Conservation (phyloP, 2,329 filamentous ascomycete genomes). For the Zarea fungicola region DNA sequence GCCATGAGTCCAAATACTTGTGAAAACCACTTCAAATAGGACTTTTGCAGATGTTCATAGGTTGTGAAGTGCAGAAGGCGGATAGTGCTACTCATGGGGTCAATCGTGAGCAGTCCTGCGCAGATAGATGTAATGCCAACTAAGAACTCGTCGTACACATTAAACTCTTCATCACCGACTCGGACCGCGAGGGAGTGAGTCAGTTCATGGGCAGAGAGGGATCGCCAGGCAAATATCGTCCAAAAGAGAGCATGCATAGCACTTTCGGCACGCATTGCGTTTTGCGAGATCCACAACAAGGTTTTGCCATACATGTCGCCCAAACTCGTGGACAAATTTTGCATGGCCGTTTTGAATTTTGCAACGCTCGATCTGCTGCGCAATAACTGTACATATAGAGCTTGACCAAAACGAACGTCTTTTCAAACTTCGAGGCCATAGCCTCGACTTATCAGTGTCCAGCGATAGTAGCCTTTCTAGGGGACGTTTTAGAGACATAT, state of each 20-base stretch:
- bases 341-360: neutral
- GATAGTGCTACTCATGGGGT: neutral
- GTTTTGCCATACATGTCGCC: neutral
- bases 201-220: neutral
- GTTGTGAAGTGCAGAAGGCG: neutral
- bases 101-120: neutral
- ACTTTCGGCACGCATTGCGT: neutral
- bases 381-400: neutral
- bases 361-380: neutral
- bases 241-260: neutral
- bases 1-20: neutral
- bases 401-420: neutral
- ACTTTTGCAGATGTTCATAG: neutral
- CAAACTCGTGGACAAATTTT: neutral
- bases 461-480: neutral
- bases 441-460: neutral
- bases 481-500: neutral
- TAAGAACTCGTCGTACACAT: neutral
- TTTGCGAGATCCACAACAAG: neutral
- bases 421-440: neutral
- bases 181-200: neutral
- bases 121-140: neutral
- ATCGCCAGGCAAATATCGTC: neutral
- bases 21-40: neutral
- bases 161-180: neutral